Percentiles rank a stretch among this genome's conserved stretches.
Conservation (phyloP, 2,329 filamentous ascomycete species). For the Cladobotryum protrusum region DNA sequence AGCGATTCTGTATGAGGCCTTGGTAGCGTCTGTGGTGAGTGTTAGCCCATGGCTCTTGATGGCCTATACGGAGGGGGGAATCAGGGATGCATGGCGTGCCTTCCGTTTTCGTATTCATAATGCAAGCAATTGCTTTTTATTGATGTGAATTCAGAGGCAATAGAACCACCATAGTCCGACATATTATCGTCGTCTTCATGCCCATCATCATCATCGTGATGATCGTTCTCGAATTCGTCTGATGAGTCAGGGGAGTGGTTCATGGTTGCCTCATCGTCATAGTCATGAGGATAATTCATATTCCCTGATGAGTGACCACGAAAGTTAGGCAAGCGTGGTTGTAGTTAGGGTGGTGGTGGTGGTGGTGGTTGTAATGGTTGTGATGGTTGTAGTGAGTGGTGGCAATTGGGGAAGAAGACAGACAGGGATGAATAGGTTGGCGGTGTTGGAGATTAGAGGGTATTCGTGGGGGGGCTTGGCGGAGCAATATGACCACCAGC, state of each 20-base stretch:
- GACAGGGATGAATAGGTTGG: too few species aligned
- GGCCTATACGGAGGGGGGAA: not conserved
- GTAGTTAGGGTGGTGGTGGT: too few species aligned
- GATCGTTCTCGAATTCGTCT: not conserved
- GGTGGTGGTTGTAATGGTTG: too few species aligned
- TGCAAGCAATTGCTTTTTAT: conserved; percentile 27
- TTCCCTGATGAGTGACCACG: too few species aligned
- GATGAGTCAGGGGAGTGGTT: too few species aligned
- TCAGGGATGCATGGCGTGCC: conserved; percentile 18
- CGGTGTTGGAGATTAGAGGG: too few species aligned
- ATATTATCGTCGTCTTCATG: conserved; percentile 24
- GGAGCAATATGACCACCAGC: too few species aligned
- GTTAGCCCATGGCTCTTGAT: not conserved
- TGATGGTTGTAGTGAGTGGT: too few species aligned
- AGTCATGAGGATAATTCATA: not conserved
- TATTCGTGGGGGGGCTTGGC: too few species aligned
- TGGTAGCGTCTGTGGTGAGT: conserved; percentile 40
- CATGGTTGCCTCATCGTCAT: conserved; percentile 1
- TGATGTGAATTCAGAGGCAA: conserved; percentile 36
- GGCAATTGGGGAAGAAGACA: too few species aligned
- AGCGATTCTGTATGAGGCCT: conserved; percentile 39
- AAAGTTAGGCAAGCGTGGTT: too few species aligned
- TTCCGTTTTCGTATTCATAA: conserved; percentile 33
- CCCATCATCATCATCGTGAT: conserved; percentile 17
- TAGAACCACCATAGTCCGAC: conserved; percentile 35